Evolutionary conservation across 306 rosid genomes (phyloP), one percentile per base, ranked within the genome.

Genomic region (Fragaria nilgerrensis): DNA sequence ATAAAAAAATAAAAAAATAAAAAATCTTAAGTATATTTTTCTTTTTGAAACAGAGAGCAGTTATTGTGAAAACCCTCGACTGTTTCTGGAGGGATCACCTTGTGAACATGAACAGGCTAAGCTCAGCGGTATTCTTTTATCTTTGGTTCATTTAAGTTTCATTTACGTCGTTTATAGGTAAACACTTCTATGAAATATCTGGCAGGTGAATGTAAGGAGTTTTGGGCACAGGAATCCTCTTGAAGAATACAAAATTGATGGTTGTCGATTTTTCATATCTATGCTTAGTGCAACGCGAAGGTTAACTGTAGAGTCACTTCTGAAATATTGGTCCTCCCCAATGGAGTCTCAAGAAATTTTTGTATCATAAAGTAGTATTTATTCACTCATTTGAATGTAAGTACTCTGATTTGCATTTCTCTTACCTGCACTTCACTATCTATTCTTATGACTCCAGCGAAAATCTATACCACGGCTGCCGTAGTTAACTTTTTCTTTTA

Each of bases 11-110:
- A 32, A 32, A 32, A 32, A 11, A 12, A 10, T 19, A 11, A 49
- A 39, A 48, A 59, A 45, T 48, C 49, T 29, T 70, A 55, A 68
- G 19, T 37, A 68, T 50, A 5, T 22, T 15, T 49, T 14, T 25
- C 73, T 64, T 75, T 50, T 8, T 59, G 75, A 74, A 86, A 55
- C 96, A 95, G 98, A 90, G 94, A 75, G 98, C 93, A 70, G 96
- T 92, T 83, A 88, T 95, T 86, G 93, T 95, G 84, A 89, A 95
- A 89, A 89, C 97, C 66, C 90, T 95, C 7, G 98, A 95, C 81
- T 83, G 92, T 82, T 95, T 95, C 88, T 95, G 98, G 98, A 90
- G 96, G 79, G 97, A 95, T 88, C 97, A 92, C 85, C 98, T 95
- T 45, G 79, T 95, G 79, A 95, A 95, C 93, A 95, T 95, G 98